Evolutionary conservation across 2,329 filamentous ascomycete species (phyloP).

Genomic region (Pseudopithomyces chartarum): DNA sequence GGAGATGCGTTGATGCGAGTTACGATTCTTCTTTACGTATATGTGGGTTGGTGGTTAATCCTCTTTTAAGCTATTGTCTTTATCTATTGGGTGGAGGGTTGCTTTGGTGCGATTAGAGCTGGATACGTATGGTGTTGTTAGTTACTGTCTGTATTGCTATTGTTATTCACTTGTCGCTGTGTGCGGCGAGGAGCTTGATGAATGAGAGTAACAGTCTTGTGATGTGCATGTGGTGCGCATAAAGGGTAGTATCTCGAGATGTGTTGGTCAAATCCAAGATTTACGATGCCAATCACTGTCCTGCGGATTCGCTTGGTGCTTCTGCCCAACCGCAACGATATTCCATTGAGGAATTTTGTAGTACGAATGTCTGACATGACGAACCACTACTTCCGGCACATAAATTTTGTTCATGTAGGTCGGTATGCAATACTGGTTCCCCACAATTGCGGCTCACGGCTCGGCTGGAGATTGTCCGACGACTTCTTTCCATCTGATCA

Average conservation of each 20-base stretch:
- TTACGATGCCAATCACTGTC: no score
- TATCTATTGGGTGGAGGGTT: background rate
- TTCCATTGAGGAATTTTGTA: no score
- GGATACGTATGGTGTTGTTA: background rate
- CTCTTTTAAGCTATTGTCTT: background rate
- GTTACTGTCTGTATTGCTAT: slow-evolving; percentile 1
- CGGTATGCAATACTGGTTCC: no score
- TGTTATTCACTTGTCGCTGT: background rate
- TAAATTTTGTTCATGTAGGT: no score
- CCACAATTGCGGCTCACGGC: slow-evolving; percentile 1
- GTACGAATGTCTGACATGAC: no score
- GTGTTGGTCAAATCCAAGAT: no score
- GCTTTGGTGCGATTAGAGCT: background rate
- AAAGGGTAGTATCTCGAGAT: no score
- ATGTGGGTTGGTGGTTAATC: background rate
- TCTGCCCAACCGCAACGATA: no score
- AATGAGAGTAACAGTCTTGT: no score
- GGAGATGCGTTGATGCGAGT: background rate
- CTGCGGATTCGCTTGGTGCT: no score
- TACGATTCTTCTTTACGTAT: background rate
- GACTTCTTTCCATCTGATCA: background rate
- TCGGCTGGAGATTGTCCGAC: slow-evolving; percentile 5
- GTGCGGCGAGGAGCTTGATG: background rate
- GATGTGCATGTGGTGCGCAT: no score
- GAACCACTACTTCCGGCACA: no score